Evolutionary conservation across 345 rosid species (phyloP), one percentile per base, ranked within the genome.

Genomic region (Salix exigua): DNA sequence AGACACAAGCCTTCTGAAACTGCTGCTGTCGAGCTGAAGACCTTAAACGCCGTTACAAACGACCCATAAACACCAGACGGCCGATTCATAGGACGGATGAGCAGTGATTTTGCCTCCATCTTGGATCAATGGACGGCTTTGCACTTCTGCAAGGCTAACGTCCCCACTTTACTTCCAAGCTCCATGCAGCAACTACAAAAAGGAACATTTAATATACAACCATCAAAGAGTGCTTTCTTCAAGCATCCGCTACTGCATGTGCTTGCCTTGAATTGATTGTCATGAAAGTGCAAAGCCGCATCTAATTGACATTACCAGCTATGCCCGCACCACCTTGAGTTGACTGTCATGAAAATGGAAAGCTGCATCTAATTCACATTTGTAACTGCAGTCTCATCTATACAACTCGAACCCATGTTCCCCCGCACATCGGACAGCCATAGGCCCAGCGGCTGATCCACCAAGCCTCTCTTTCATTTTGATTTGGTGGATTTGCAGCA

Each of bases 341-440:
- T 14, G 5, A 30, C 30, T 40, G 61, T 17, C 58, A 1, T 17
- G 21, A 1, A 11, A 26, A 25, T 18, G 18, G 19, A 14, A 38
- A 9, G 17, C 13, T 2, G 14, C 51, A 35, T 66, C 33, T 13
- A 7, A 61, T 38, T 38, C 30, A 8, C 4, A 69, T 16, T 37
- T 23, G 28, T 1, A 10, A 70, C 9, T 23, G 30, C 23, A 19
- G 38, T 30, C 73, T 68, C 68, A 1, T 75, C 87, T 88, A 96
- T 50, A 92, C 96, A 64, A 94, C 99, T 69, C 94, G 92, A 79
- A 96, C 97, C 99, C 98, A 96, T 12, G 97, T 87, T 74, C 98
- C 99, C 50, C 98, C 97, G 11, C 99, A 96, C 94, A 94, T 94
- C 16, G 99, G 99, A 82, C 99, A 96, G 63, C 98, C 93, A 51